These are phyloP conservation scores for Russula emetica DNA, from an alignment of 768 basidiomycete genomes.

Conservation along the genomic window DNA sequence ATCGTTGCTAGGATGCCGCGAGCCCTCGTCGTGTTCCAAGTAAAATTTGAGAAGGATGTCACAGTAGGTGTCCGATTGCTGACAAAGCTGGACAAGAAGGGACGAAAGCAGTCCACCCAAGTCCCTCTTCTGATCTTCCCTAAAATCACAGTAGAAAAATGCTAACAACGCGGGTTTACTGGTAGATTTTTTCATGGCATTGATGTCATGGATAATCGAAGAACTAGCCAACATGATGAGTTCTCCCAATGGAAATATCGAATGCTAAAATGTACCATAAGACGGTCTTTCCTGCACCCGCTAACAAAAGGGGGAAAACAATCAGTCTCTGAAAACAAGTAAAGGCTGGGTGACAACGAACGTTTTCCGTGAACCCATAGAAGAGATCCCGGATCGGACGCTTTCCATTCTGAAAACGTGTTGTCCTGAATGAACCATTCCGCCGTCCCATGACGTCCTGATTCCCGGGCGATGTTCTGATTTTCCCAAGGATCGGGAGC, in stretches of 20 bases:
- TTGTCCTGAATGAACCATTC: not conserved
- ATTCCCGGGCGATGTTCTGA: not conserved
- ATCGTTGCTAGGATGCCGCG: not conserved
- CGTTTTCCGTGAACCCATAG: not conserved
- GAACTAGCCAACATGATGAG: not conserved
- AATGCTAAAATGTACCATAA: not conserved
- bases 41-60: not conserved
- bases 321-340: not conserved
- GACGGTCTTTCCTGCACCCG: not conserved
- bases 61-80: not conserved
- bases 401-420: not conserved
- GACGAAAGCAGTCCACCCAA: not conserved
- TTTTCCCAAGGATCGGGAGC: not conserved
- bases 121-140: not conserved
- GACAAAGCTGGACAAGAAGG: not conserved
- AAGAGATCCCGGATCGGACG: not conserved
- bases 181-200: not conserved
- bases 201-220: not conserved
- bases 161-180: not conserved
- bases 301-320: not conserved
- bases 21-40: not conserved
- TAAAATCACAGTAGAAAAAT: not conserved
- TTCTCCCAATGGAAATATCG: not conserved
- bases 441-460: not conserved
- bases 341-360: not conserved